Conservation (phyloP, 768 basidiomycete genomes). For the Cyathus striatus region DNA sequence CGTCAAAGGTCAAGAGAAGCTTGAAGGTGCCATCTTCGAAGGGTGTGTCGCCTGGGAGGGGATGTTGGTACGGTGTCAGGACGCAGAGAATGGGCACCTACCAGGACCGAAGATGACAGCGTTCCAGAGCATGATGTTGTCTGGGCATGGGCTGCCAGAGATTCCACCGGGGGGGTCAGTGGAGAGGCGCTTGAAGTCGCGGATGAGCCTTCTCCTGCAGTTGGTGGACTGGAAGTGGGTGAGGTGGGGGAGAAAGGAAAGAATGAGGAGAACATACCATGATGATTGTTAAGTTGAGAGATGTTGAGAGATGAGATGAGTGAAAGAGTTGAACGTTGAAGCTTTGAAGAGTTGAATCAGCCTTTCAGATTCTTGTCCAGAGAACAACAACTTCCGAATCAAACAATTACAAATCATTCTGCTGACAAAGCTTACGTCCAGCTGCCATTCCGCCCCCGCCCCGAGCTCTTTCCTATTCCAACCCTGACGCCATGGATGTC, state of each 20-base stretch:
- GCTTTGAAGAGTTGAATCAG: no score
- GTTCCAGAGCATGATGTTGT: slow-evolving; percentile 99
- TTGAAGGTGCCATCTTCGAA: slow-evolving; percentile 99
- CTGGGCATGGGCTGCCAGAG: slow-evolving; percentile 93
- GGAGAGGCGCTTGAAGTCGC: slow-evolving; percentile 95
- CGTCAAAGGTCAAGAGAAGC: slow-evolving; percentile 91
- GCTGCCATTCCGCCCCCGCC: no score
- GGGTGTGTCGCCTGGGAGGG: slow-evolving; percentile 81
- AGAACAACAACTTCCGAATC: no score
- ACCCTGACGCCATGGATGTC: no score
- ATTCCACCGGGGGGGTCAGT: slow-evolving; percentile 95
- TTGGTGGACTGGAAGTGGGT: slow-evolving; percentile 69
- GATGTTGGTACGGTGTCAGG: background rate
- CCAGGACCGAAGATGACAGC: slow-evolving; percentile 99
- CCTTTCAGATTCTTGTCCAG: no score
- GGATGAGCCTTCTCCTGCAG: slow-evolving; percentile 91
- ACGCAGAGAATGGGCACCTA: slow-evolving; percentile 25
- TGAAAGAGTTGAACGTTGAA: no score
- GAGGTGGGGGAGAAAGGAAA: background rate
- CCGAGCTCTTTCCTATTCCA: no score
- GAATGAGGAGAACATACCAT: background rate
- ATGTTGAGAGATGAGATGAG: no score
- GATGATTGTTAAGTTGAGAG: no score
- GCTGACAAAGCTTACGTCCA: no score
- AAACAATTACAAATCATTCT: no score